Conservation (phyloP, 164 flowering plant species). For the Dillenia turbinata region DNA sequence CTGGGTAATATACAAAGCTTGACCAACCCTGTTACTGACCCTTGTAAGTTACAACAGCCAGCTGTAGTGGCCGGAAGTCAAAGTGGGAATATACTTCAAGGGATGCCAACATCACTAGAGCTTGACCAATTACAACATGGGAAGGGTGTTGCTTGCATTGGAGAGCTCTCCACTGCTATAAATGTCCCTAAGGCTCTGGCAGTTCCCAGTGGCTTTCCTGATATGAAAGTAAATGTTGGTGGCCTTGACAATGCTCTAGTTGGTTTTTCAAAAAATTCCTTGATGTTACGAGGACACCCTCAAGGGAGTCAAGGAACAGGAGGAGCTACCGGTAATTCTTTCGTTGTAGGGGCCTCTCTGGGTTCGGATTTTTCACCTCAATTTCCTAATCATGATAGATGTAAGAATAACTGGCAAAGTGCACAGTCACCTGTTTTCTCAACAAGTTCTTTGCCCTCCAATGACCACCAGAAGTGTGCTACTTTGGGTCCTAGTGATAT, state of each 20-base stretch:
- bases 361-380: slow-evolving; percentile 27
- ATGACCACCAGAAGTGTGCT: slow-evolving; percentile 22
- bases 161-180: slow-evolving; percentile 24
- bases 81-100: slow-evolving; percentile 43
- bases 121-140: slow-evolving; percentile 43
- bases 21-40: slow-evolving; percentile 28
- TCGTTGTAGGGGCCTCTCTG: slow-evolving; percentile 19
- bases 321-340: slow-evolving; percentile 30
- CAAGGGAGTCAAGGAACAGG: slow-evolving; percentile 19
- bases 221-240: slow-evolving; percentile 19
- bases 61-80: slow-evolving; percentile 37
- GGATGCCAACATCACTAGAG: slow-evolving; percentile 51
- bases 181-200: slow-evolving; percentile 26
- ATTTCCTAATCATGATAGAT: slow-evolving; percentile 35
- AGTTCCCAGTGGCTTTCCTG: slow-evolving; percentile 28
- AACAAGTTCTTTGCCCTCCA: slow-evolving; percentile 25
- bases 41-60: slow-evolving; percentile 29
- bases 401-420: slow-evolving; percentile 43
- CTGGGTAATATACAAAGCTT: slow-evolving; percentile 35
- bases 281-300: slow-evolving; percentile 34
- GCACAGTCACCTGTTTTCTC: slow-evolving; percentile 31
- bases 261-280: slow-evolving; percentile 27
- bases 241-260: slow-evolving; percentile 30
- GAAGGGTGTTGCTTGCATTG: slow-evolving; percentile 14
- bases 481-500: slow-evolving; percentile 17